Percentiles rank a stretch among this genome's conserved stretches.
Evolutionary conservation across 1,139 yeast species (phyloP).

Genomic region (Blastobotrys indianensis): DNA sequence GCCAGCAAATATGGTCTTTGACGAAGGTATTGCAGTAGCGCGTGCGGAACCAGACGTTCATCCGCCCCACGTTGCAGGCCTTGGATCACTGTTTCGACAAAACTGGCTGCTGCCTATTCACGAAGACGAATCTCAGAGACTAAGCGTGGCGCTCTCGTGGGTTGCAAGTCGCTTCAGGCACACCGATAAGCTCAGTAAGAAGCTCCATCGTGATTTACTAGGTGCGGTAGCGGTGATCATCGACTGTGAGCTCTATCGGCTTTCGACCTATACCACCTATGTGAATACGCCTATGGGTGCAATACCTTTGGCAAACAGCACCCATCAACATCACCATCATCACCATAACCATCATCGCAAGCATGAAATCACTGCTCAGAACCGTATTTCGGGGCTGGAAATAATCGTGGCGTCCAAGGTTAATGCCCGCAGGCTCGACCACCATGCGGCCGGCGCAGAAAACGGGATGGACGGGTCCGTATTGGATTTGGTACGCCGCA

Average conservation of each 20-base stretch:
- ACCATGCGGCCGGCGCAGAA: conserved; percentile 8
- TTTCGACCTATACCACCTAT: conserved; percentile 1
- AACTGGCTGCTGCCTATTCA: conserved; percentile 8
- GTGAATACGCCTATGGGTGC: background rate
- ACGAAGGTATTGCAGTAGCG: too few species aligned
- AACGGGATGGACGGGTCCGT: conserved; percentile 9
- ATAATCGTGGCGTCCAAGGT: conserved; percentile 7
- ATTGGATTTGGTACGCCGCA: conserved; percentile 3
- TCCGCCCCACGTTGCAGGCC: too few species aligned
- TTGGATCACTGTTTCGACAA: conserved; percentile 2
- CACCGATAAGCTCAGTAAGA: background rate
- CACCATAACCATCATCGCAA: too few species aligned
- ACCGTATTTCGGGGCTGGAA: conserved; percentile 6
- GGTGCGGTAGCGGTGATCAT: conserved; percentile 8
- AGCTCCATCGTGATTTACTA: conserved; percentile 3
- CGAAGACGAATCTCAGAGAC: background rate
- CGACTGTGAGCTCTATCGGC: conserved; percentile 5
- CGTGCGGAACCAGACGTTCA: too few species aligned
- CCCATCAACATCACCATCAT: background rate
- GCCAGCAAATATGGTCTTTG: too few species aligned
- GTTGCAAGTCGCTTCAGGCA: conserved; percentile 1
- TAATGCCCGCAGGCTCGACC: conserved; percentile 6
- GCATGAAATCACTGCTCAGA: background rate
- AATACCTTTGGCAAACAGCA: background rate
- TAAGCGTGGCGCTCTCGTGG: conserved; percentile 1